Evolutionary conservation across 352 stramenopile genomes (phyloP).

Genomic region (Globisporangium iwayamae): DNA sequence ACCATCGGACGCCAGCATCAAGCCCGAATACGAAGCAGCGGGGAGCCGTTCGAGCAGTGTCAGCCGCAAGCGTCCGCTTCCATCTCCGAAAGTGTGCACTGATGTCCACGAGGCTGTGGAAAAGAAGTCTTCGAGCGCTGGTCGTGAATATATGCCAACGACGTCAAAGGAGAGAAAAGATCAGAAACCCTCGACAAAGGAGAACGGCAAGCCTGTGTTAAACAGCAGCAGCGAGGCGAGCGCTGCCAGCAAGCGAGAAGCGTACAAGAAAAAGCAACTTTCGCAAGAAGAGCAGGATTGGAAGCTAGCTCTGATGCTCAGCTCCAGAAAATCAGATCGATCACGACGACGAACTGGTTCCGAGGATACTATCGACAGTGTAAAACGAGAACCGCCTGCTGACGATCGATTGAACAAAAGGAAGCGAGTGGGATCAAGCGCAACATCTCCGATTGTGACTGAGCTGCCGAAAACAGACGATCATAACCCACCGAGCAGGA

Average conservation of each 20-base stretch:
- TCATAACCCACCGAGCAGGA: neutral
- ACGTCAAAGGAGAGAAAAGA: neutral
- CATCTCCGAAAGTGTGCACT: neutral
- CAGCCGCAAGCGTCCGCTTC: slow-evolving; percentile 17
- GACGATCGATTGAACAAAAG: slow-evolving; percentile 3
- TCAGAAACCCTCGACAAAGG: neutral
- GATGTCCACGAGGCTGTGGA: neutral
- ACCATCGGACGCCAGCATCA: neutral
- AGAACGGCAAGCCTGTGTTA: neutral
- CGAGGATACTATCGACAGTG: neutral
- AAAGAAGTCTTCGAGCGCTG: neutral
- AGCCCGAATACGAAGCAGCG: neutral
- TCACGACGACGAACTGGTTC: slow-evolving; percentile 1
- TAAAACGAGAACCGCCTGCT: neutral
- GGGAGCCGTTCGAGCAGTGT: neutral
- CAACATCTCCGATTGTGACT: neutral
- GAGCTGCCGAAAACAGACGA: neutral
- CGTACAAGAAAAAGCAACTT: neutral
- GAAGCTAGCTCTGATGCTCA: neutral
- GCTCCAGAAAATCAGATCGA: slow-evolving; percentile 6
- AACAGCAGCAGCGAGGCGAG: neutral
- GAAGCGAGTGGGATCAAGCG: slow-evolving; percentile 4
- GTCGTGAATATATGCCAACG: neutral
- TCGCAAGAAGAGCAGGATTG: slow-evolving; percentile 2
- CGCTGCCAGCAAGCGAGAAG: neutral